Evolutionary conservation across 371 early-diverging fungal species (phyloP).

Genomic region (Syncephalastrum contaminatum): DNA sequence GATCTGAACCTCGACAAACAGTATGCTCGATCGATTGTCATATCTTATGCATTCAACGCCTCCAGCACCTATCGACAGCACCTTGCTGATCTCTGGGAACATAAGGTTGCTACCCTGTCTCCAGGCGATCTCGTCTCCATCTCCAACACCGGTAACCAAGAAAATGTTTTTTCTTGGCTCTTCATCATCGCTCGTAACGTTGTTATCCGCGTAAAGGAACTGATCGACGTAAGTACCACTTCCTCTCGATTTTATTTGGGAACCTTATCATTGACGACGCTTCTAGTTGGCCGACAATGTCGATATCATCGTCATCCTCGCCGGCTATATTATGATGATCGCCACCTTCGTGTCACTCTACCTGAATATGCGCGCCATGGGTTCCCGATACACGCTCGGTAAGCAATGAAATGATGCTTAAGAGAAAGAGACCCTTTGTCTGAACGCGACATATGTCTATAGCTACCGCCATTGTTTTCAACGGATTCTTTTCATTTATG

Average conservation of each 20-base stretch:
- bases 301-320: slow-evolving; percentile 74
- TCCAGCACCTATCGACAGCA: slow-evolving; percentile 48
- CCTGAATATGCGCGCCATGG: slow-evolving; percentile 79
- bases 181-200: slow-evolving; percentile 52
- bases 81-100: slow-evolving; percentile 47
- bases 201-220: slow-evolving; percentile 52
- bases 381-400: slow-evolving; percentile 78
- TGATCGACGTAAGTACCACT: slow-evolving; percentile 52
- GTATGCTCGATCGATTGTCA: slow-evolving; percentile 35
- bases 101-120: slow-evolving; percentile 43
- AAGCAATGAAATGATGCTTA: slow-evolving; percentile 12
- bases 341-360: slow-evolving; percentile 77
- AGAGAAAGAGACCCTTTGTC: not conserved
- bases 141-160: slow-evolving; percentile 13
- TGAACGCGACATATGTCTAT: not conserved
- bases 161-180: slow-evolving; percentile 43
- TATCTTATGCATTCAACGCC: slow-evolving; percentile 60
- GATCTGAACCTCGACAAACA: slow-evolving; percentile 5
- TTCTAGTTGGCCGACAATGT: slow-evolving; percentile 51
- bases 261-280: not conserved
- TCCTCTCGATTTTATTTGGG: not conserved
- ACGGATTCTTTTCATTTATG: slow-evolving; percentile 74
- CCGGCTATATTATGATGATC: slow-evolving; percentile 78
- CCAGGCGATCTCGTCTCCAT: slow-evolving; percentile 29
- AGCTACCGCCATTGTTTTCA: slow-evolving; percentile 53